Evolutionary conservation across 2,329 filamentous ascomycete genomes (phyloP).

Genomic region (Neonectria hederae): DNA sequence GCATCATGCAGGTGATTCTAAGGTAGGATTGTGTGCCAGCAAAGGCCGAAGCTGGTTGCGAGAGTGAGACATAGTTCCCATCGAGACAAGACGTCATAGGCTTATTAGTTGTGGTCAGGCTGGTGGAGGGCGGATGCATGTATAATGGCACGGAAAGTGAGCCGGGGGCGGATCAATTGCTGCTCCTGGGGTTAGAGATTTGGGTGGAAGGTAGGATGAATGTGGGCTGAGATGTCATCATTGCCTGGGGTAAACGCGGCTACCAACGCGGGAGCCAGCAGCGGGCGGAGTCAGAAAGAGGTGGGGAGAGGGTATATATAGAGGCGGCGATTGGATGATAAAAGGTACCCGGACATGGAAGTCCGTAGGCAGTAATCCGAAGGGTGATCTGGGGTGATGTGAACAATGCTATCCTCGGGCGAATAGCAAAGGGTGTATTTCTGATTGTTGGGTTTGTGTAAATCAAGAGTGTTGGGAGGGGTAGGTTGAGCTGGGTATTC

Average conservation of each 20-base stretch:
- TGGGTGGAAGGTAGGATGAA: constrained; percentile 17
- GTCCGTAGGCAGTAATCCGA: constrained; percentile 32
- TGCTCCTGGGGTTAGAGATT: constrained; percentile 29
- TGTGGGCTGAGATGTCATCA: constrained; percentile 24
- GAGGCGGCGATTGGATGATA: constrained; percentile 32
- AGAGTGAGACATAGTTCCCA: constrained; percentile 20
- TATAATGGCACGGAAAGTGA: constrained; percentile 17
- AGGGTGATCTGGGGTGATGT: constrained; percentile 10
- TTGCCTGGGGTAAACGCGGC: constrained; percentile 31
- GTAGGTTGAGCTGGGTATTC: not conserved
- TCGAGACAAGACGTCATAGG: constrained; percentile 17
- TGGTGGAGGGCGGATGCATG: constrained; percentile 26
- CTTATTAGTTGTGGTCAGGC: constrained; percentile 15
- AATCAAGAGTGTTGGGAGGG: constrained; percentile 3
- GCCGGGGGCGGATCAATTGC: constrained; percentile 29
- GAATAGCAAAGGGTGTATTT: constrained; percentile 6
- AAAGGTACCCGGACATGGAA: constrained; percentile 37
- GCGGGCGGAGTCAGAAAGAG: constrained; percentile 26
- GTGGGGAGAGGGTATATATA: constrained; percentile 29
- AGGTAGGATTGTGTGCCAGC: constrained; percentile 18
- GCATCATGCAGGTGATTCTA: constrained; percentile 17
- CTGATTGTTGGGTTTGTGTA: constrained; percentile 5
- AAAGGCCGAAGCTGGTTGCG: constrained; percentile 19
- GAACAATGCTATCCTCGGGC: not conserved
- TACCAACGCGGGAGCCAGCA: constrained; percentile 22